Evolutionary conservation across 2,329 filamentous ascomycete genomes (phyloP), one percentile per base, ranked within the genome.

Genomic region (Diaporthe caulivora): DNA sequence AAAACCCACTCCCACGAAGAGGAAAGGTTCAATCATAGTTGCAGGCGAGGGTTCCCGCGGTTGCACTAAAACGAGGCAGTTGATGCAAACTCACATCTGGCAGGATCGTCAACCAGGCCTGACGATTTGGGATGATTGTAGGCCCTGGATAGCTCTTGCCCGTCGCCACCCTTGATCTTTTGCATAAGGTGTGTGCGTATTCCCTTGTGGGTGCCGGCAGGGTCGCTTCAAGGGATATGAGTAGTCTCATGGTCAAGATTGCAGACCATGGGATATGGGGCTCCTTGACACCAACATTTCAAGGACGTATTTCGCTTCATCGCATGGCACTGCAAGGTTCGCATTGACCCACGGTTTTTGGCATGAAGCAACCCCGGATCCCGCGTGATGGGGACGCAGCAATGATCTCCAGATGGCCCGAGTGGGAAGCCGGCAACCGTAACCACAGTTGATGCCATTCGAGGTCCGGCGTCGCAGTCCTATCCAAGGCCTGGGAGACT

Each of bases 21-120:
- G 49, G 47, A 51, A 55, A 55, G 67, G 53, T 42, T 72, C 51
- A 73, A 73, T 69, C 73, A 75, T 64, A 60, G 51, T 24, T 51
- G 44, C 26, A 54, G 64, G 53, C 53, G 71, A 53, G 47, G 42
- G 64, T 65, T 67, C 42, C 70, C 57, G 71, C 62, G 54, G 64
- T 40, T 57, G 73, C 64, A 72, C 70, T 74, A 64, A 71, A 49
- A 60, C 42, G 26, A 62, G 29, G n/a, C 54, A 58, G 44, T 54
- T 29, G 70, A 58, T 42, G 29, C 24, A 40, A 51, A 47, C 31
- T 64, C 54, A 69, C 67, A 71, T 73, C 40, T 47, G 68, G 60
- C 42, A 58, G 44, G 64, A 68, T 64, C 65, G 51, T 40, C 72
- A 51, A 26, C 60, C 54, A 55, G 73, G 40, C 40, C 37, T 42